Evolutionary conservation across 306 rosid species (phyloP).

Genomic region (Ormosia semicastrata): DNA sequence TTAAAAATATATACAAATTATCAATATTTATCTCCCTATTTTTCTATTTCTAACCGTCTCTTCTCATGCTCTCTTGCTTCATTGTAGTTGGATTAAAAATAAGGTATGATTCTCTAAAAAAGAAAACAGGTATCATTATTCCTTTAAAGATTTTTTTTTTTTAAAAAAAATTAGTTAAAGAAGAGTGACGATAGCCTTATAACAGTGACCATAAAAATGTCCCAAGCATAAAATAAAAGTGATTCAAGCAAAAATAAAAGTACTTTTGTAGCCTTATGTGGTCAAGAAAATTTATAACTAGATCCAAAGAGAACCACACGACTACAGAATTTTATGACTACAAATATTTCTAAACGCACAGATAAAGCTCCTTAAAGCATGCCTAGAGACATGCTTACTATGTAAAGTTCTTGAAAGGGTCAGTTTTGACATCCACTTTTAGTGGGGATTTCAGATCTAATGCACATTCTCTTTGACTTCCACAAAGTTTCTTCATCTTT

Average conservation of each 20-base stretch:
- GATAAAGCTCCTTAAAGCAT: slow-evolving; percentile 25
- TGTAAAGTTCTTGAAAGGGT: slow-evolving; percentile 30
- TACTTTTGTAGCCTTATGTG: background rate
- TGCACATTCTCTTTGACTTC: background rate
- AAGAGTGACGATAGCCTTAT: background rate
- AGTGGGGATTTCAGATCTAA: slow-evolving; percentile 24
- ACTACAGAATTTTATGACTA: too few species aligned
- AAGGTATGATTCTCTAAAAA: too few species aligned
- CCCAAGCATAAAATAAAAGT: background rate
- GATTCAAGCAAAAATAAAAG: background rate
- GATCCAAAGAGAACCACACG: background rate
- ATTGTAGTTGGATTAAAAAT: background rate
- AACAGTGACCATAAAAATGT: background rate
- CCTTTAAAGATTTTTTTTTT: too few species aligned
- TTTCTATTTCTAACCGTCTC: too few species aligned
- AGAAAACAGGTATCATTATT: too few species aligned
- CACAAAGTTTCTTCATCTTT: background rate
- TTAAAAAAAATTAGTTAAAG: too few species aligned
- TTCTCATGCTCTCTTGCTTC: slow-evolving; percentile 31
- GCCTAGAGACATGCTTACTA: slow-evolving; percentile 26
- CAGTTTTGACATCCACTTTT: slow-evolving; percentile 35
- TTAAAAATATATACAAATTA: too few species aligned
- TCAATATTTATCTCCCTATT: too few species aligned
- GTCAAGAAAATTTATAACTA: background rate
- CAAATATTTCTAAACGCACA: background rate